Percentiles rank a stretch among this genome's conserved stretches.
Evolutionary conservation across 331 rosid genomes (phyloP).

Genomic region (Quercus phellos): DNA sequence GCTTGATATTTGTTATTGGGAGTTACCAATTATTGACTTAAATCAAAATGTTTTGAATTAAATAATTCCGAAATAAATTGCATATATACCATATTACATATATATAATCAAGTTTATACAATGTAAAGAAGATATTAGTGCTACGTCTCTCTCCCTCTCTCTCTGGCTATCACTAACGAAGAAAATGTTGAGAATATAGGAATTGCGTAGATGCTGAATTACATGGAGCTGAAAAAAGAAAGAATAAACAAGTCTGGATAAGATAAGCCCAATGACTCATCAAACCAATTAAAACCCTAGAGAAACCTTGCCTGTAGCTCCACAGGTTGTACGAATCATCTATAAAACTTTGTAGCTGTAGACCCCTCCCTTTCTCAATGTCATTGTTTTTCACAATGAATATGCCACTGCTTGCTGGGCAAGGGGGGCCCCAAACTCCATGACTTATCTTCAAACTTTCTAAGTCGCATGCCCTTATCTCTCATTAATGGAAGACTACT

Average conservation of each 20-base stretch:
- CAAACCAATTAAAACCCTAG: slow-evolving; percentile 19
- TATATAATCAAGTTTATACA: background rate
- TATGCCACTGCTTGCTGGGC: slow-evolving; percentile 26
- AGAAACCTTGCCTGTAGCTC: slow-evolving; percentile 14
- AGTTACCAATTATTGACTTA: background rate
- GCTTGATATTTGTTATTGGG: background rate
- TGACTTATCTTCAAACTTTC: slow-evolving; percentile 30
- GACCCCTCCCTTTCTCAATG: slow-evolving; percentile 7
- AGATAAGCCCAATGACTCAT: slow-evolving; percentile 30
- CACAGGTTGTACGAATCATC: slow-evolving; percentile 6
- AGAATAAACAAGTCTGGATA: slow-evolving; percentile 14
- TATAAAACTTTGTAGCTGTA: slow-evolving; percentile 8
- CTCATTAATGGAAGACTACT: slow-evolving; percentile 4
- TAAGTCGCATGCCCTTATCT: slow-evolving; percentile 3
- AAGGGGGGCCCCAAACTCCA: slow-evolving; percentile 16
- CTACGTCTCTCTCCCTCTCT: slow-evolving; percentile 21
- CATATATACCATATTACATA: background rate
- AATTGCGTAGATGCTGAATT: slow-evolving; percentile 20
- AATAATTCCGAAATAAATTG: background rate
- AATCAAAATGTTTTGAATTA: background rate
- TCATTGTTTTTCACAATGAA: slow-evolving; percentile 28
- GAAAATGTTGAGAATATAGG: slow-evolving; percentile 25
- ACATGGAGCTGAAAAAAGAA: slow-evolving; percentile 14
- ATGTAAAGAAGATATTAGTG: slow-evolving; percentile 18
- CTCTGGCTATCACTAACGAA: background rate